Base-by-base conservation (phyloP, 176 grass and related monocot species). In the Avena sativa region DNA sequence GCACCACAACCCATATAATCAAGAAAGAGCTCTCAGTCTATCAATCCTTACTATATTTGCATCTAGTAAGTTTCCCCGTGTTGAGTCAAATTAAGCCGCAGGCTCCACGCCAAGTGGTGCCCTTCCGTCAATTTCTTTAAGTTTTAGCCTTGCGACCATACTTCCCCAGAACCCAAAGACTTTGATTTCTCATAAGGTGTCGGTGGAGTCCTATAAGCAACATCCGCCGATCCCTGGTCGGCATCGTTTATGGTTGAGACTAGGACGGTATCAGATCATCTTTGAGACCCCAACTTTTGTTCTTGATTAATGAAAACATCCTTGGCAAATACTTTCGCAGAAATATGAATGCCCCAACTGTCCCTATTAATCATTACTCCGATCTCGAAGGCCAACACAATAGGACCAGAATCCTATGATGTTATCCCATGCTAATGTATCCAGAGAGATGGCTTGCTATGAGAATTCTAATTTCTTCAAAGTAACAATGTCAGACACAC, bases 141-240 rank as follows among this genome's bases (percentile, higher is more conserved):
- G 74, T 76, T 78, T 67, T 74, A 88, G 67, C 89, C 86, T 91
- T 91, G 87, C 90, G 83, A 92, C 87, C 87, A 92, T 87, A 89
- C 87, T 89, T 68, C 80, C 84, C 87, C 85, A 34, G 79, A 92
- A 93, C 86, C 89, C 86, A 94, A 94, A 94, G 84, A 91, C 92
- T 94, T 91, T 91, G 92, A 94, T 94, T 94, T 91, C 89, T 91
- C 92, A 94, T 91, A 91, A 94, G 92, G 89, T 94, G 89, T 63
- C 89, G 61, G 76, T 44, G 87, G 89, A 87, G 92, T 94, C 92
- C 89, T 87, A 82, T 86, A 82, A 93, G 91, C 82, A 93, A 93
- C 91, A 90, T 83, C 81, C 76, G 69, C 82, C 40, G 86, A 93
- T 93, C 91, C 88, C 77, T 83, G 79, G 85, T 88, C 85, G 67